Conservation (phyloP, 768 basidiomycete species). For the Tylopilus rubrobrunneus region DNA sequence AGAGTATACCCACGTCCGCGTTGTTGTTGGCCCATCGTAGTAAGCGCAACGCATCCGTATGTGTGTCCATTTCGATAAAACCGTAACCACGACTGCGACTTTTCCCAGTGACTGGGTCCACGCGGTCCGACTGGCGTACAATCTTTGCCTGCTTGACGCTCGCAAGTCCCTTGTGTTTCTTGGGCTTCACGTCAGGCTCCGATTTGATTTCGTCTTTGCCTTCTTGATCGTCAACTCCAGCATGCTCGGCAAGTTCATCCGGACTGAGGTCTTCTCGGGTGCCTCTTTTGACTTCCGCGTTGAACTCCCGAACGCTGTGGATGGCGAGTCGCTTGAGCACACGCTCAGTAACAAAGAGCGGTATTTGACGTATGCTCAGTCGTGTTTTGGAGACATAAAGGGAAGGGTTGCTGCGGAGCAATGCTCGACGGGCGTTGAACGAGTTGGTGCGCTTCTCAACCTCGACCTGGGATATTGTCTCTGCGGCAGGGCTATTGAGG, state of each 20-base stretch:
- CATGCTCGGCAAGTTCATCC: constrained; percentile 64
- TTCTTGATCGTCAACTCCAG: constrained; percentile 25
- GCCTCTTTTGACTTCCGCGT: constrained; percentile 68
- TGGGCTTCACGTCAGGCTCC: constrained; percentile 22
- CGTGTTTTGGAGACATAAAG: constrained; percentile 94
- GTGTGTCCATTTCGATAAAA: constrained; percentile 85
- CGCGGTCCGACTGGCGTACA: constrained; percentile 82
- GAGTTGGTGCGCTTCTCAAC: constrained; percentile 82
- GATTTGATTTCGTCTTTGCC: constrained; percentile 28
- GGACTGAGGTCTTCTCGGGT: constrained; percentile 54
- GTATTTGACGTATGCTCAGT: constrained; percentile 90
- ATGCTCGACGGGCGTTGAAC: constrained; percentile 77
- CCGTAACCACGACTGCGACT: constrained; percentile 93
- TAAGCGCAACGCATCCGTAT: constrained; percentile 87
- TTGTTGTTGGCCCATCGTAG: constrained; percentile 96
- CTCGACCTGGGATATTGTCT: constrained; percentile 64
- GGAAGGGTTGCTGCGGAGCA: constrained; percentile 89
- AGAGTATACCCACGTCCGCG: constrained; percentile 54
- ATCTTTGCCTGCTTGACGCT: constrained; percentile 89
- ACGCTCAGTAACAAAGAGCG: constrained; percentile 85
- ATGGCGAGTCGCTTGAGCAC: constrained; percentile 83
- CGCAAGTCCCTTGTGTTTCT: constrained; percentile 27
- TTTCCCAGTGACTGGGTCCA: constrained; percentile 83
- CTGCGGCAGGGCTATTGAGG: constrained; percentile 80
- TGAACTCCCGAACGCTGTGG: constrained; percentile 76